Evolutionary conservation across 371 early-diverging fungal species (phyloP), one percentile per base, ranked within the genome.

Genomic region (Phascolomyces articulosus): DNA sequence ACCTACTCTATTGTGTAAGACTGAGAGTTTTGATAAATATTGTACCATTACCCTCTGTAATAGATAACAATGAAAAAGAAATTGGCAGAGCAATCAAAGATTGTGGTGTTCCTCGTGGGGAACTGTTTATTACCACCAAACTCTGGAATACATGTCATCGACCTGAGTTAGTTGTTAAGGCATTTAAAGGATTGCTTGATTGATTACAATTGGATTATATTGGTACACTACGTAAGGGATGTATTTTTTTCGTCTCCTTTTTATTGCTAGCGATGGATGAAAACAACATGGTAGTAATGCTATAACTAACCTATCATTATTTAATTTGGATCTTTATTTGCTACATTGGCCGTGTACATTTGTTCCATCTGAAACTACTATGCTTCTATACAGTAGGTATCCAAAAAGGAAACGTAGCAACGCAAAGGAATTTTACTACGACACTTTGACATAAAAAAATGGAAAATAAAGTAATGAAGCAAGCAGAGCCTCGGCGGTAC

Each of bases 51-150:
- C 13, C 18, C n/a, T 16, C 20, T 21, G 23, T 34, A 18, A 24
- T 29, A 78, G 70, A 92, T 68, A 69, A 71, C 40, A 93, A 92
- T 70, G 91, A 92, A 74, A 71, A 79, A 29, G 85, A 91, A 58
- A 85, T 96, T 41, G 96, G 97, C 54, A 76, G 85, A 56, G 91
- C 85, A 3, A 82, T 94, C 60, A 75, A 73, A 31, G 79, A 85
- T 40, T 73, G 79, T 41, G 71, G 71, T 55, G 65, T 91, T 21
- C 82, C 83, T 61, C 87, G 95, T 55, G 75, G 86, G 38, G 82
- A 93, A 40, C 63, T 96, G 24, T 96, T 95, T 72, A 73, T 96
- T 56, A 95, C 95, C 57, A 91, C 91, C 24, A 86, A 75, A 47
- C 55, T 75, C 53, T 55, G 88, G 89, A 87, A 87, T 60, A 82